Evolutionary conservation across 306 rosid species (phyloP).

Genomic region (Sophora flavescens): DNA sequence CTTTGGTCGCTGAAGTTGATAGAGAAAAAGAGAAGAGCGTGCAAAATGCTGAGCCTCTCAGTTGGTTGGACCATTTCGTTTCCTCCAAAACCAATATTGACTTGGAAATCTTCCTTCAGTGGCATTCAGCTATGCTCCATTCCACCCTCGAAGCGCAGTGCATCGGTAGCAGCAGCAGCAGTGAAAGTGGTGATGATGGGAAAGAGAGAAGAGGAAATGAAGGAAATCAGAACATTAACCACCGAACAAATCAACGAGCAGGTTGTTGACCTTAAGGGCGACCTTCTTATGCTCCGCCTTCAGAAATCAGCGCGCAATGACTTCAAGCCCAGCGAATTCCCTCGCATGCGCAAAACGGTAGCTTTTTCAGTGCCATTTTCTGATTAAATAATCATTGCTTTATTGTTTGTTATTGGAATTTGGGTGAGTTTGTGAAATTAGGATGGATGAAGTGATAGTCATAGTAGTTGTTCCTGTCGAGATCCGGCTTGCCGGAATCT

Average conservation of each 20-base stretch:
- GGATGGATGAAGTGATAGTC: too few species aligned
- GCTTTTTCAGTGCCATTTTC: too few species aligned
- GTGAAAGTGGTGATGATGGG: constrained; percentile 75
- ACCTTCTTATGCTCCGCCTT: constrained; percentile 88
- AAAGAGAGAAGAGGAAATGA: constrained; percentile 78
- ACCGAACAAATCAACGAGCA: constrained; percentile 85
- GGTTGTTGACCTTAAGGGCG: constrained; percentile 89
- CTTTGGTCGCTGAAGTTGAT: background rate
- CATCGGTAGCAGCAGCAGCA: constrained; percentile 38
- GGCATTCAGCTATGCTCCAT: constrained; percentile 51
- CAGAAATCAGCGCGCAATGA: constrained; percentile 84
- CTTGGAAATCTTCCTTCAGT: constrained; percentile 31
- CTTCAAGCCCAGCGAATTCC: constrained; percentile 85
- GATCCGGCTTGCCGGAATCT: too few species aligned
- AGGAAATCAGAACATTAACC: constrained; percentile 71
- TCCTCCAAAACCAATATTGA: constrained; percentile 28
- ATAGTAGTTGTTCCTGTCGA: too few species aligned
- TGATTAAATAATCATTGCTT: too few species aligned
- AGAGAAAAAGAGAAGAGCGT: background rate
- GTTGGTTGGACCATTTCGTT: constrained; percentile 37
- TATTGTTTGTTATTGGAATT: too few species aligned
- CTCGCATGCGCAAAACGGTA: constrained; percentile 92
- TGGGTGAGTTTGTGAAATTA: too few species aligned
- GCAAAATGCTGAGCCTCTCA: constrained; percentile 45
- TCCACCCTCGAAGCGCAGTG: constrained; percentile 43